Conservation (phyloP, 2,329 filamentous ascomycete genomes). For the Trichoderma aggressivum region DNA sequence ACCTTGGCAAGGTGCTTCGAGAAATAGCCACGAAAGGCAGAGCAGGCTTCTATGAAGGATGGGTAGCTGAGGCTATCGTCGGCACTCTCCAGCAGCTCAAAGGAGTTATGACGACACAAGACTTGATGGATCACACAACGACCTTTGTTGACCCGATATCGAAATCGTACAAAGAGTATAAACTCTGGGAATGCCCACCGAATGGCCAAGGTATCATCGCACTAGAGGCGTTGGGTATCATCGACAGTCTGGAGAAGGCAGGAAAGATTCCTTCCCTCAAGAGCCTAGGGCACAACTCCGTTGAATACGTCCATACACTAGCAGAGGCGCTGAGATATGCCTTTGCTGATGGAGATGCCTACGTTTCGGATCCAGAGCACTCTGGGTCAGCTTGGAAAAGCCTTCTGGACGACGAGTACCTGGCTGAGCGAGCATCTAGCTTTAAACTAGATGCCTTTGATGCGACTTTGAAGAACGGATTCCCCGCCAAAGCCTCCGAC, state of each 20-base stretch:
- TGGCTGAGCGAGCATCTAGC: background rate
- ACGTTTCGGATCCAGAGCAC: constrained; percentile 10
- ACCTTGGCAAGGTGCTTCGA: constrained; percentile 1
- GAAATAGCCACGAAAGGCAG: constrained; percentile 4
- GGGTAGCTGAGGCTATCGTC: constrained; percentile 10
- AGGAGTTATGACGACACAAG: constrained; percentile 4
- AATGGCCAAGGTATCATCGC: constrained; percentile 15
- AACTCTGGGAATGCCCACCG: constrained; percentile 3
- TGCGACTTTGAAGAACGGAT: constrained; percentile 2
- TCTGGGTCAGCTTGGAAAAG: background rate
- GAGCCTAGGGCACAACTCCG: background rate
- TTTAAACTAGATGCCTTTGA: background rate
- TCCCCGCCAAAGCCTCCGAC: background rate
- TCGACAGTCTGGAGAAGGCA: background rate
- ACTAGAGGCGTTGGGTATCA: constrained; percentile 7
- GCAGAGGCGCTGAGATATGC: background rate
- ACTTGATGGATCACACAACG: background rate
- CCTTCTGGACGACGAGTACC: background rate
- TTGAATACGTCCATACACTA: constrained; percentile 3
- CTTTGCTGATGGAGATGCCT: constrained; percentile 10
- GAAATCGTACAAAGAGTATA: background rate
- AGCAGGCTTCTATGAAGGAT: constrained; percentile 7
- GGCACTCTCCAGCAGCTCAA: background rate
- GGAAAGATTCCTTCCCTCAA: background rate
- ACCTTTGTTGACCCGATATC: constrained; percentile 12